These are phyloP conservation scores for Phytopythium boreale DNA, from an alignment of 352 stramenopile genomes.

Conservation along the genomic window DNA sequence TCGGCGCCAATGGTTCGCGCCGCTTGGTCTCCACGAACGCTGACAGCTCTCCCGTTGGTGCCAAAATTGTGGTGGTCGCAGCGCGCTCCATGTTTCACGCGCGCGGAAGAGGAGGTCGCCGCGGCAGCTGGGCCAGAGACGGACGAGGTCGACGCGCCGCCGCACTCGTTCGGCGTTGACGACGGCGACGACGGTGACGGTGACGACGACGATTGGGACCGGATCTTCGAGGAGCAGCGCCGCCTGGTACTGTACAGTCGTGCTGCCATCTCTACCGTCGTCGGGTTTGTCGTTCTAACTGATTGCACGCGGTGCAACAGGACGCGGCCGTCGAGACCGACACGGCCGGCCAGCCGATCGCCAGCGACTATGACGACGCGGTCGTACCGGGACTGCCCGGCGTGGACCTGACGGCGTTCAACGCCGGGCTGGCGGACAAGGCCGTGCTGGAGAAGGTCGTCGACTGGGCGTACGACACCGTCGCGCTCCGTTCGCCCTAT, in stretches of 20 bases:
- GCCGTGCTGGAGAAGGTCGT: constrained; percentile 46
- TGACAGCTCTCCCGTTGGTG: neutral
- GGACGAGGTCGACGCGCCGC: neutral
- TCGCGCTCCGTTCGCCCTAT: constrained; percentile 30
- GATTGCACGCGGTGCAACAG: neutral
- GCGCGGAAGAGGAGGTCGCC: neutral
- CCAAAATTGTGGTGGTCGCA: neutral
- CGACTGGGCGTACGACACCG: constrained; percentile 62
- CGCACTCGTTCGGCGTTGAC: neutral
- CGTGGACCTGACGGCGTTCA: constrained; percentile 55
- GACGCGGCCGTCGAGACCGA: constrained; percentile 9
- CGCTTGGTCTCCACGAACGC: neutral
- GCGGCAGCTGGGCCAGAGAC: neutral
- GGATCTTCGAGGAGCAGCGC: constrained; percentile 9
- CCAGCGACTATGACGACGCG: neutral
- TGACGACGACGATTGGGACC: constrained; percentile 7
- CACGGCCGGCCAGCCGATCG: constrained; percentile 5
- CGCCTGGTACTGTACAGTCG: neutral
- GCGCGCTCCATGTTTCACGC: neutral
- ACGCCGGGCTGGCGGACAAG: constrained; percentile 49
- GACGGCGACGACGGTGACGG: neutral
- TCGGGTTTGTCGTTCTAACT: neutral
- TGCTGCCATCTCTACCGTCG: neutral
- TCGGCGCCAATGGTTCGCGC: no score
- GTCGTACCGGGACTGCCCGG: constrained; percentile 35